Conservation (phyloP, 1,139 yeast genomes). For the Oligophagozyma castellii region DNA sequence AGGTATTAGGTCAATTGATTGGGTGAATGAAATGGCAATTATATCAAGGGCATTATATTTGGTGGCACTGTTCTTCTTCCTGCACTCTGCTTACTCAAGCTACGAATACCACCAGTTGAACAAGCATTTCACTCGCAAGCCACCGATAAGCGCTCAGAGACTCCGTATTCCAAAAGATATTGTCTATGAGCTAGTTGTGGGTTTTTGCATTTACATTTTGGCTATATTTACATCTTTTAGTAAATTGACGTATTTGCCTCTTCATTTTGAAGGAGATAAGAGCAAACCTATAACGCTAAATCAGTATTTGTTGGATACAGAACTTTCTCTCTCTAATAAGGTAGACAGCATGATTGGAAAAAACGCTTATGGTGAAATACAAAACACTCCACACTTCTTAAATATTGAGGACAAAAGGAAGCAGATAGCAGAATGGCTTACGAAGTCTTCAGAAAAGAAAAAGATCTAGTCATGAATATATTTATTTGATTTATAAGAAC, state of each 20-base stretch:
- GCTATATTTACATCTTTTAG: constrained; percentile 18
- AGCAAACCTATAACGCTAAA: constrained; percentile 8
- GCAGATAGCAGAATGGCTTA: constrained; percentile 11
- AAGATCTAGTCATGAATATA: too few species aligned
- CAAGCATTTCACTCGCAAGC: constrained; percentile 6
- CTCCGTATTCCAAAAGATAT: constrained; percentile 19
- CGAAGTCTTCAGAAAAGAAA: constrained; percentile 4
- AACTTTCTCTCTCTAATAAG: constrained; percentile 18
- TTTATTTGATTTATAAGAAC: too few species aligned
- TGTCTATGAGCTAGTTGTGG: constrained; percentile 16
- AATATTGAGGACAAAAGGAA: constrained; percentile 17
- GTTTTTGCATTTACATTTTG: constrained; percentile 13
- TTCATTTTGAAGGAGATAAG: constrained; percentile 9
- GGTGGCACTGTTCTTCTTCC: constrained; percentile 14
- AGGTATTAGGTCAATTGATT: too few species aligned
- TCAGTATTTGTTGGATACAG: constrained; percentile 19
- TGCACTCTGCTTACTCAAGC: constrained; percentile 24
- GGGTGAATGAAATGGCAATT: constrained; percentile 10
- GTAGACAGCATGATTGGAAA: constrained; percentile 19
- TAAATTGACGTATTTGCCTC: constrained; percentile 13
- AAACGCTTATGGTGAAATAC: constrained; percentile 21
- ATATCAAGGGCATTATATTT: constrained; percentile 10
- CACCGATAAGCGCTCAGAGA: constrained; percentile 2
- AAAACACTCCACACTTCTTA: constrained; percentile 18
- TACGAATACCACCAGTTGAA: constrained; percentile 21